phyloP scores from a whole-genome alignment of 257 asterid species.

The Solanum clarkiae region DNA sequence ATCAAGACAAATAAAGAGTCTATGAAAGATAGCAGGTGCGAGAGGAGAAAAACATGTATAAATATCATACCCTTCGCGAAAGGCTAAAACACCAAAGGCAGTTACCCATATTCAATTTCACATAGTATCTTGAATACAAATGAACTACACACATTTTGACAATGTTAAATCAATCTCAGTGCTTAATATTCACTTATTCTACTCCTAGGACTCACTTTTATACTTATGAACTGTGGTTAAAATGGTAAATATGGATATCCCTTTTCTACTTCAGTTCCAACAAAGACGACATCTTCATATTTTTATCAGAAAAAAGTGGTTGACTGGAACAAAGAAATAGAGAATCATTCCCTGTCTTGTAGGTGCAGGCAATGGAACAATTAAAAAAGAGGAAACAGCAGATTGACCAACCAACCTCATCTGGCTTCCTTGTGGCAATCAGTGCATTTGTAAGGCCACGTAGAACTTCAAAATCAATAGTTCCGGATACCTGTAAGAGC shows the following conservation, averaged over 20 bases:
- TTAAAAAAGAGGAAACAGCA: background rate
- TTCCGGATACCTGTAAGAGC: slow-evolving; percentile 47
- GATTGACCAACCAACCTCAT: slow-evolving; percentile 45
- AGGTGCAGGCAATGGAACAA: background rate
- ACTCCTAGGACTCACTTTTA: background rate
- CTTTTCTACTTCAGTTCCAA: background rate
- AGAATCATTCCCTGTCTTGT: background rate
- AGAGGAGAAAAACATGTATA: background rate
- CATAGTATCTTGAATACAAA: background rate
- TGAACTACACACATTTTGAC: background rate
- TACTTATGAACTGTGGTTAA: background rate
- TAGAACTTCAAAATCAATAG: slow-evolving; percentile 64
- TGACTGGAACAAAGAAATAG: background rate
- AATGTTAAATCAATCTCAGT: background rate
- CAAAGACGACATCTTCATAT: background rate
- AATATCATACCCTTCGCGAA: background rate
- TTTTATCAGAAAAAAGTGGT: background rate
- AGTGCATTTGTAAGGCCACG: slow-evolving; percentile 85
- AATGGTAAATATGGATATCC: background rate
- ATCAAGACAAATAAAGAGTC: background rate
- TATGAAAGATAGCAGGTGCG: background rate
- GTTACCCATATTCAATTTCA: background rate
- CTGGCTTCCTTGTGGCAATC: slow-evolving; percentile 69
- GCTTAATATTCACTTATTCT: background rate
- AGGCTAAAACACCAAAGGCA: background rate